phyloP scores from a whole-genome alignment of 1,284 basidiomycete species.

The Ganoderma leucocontextum region DNA sequence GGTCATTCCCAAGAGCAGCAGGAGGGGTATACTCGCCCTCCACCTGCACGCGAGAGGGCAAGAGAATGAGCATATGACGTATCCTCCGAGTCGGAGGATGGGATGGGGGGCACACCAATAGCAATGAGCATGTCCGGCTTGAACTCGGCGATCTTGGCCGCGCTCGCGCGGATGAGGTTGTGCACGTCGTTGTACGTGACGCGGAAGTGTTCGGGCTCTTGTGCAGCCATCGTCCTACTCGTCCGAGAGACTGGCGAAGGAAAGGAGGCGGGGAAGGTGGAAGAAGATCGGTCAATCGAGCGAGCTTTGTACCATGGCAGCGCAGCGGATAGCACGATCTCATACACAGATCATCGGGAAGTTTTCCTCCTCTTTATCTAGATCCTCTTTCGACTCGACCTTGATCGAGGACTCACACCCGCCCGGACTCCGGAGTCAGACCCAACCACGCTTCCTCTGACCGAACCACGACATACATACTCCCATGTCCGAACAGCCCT shows the following conservation, averaged over 20 bases:
- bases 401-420: background rate
- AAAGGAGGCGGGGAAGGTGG: background rate
- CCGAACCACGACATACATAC: constrained; percentile 9
- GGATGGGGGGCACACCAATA: constrained; percentile 62
- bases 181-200: constrained; percentile 89
- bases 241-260: background rate
- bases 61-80: constrained; percentile 16
- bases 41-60: constrained; percentile 53
- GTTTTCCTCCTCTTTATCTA: constrained; percentile 9
- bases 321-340: constrained; percentile 24
- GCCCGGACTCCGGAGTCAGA: background rate
- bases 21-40: constrained; percentile 66
- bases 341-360: background rate
- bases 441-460: background rate
- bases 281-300: background rate
- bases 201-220: constrained; percentile 61
- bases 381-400: constrained; percentile 7
- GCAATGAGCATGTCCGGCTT: constrained; percentile 84
- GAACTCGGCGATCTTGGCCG: constrained; percentile 71
- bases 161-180: constrained; percentile 74
- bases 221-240: constrained; percentile 42
- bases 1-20: constrained; percentile 26
- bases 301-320: background rate
- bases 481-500: constrained; percentile 38
- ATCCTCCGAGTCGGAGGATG: background rate